Base-by-base conservation (phyloP, 2,329 filamentous ascomycete species). In the Colletotrichum cereale region DNA sequence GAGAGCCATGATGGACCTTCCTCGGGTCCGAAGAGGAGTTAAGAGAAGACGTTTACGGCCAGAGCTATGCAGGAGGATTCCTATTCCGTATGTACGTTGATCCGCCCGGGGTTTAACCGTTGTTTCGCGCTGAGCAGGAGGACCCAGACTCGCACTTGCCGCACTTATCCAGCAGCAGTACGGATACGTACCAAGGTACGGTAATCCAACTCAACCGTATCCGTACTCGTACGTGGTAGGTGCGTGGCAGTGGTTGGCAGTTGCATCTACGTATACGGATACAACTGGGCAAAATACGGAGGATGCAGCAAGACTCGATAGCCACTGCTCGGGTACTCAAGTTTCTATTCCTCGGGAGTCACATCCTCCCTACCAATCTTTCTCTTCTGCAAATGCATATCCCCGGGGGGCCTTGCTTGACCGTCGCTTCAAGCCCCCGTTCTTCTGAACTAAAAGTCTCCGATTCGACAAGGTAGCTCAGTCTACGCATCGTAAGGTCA, bases 21-120 rank as follows among this genome's bases (percentile, higher is more conserved):
- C 57, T 47, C 57, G 42, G 57, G 29, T 48, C 57, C 57, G 42
- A 48, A 26, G 57, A 61, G 10, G 18, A 12, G 21, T 7, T 11
- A 14, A 57, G 55, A 40, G 42, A 61, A 12, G 57, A 16, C 24
- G 16, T 40, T 18, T 40, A 36, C 12, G 24, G 55, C 24, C 18
- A 31, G 55, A 36, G 29, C 38, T 24, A 40, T 26, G 55, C n/a
- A 42, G 26, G 55, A 57, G 36, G 55, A 29, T 26, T 47, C 21
- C 10, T 60, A 21, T 60, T 44, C 57, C 26, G n/a, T n/a, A n/a
- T n/a, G 6, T 48, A 40, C 42, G 57, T 61, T 40, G 57, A 61
- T 61, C 26, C 57, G 42, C 57, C 57, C 40, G 29, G 57, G 57
- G n/a, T 24, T 61, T 26, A 18, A 26, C 57, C 16, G 31, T 18